A percentile compares a stretch with the other conserved stretches of the same genome.
Evolutionary conservation across 2,329 filamentous ascomycete species (phyloP).

Genomic region (Calonectria pauciramosa): DNA sequence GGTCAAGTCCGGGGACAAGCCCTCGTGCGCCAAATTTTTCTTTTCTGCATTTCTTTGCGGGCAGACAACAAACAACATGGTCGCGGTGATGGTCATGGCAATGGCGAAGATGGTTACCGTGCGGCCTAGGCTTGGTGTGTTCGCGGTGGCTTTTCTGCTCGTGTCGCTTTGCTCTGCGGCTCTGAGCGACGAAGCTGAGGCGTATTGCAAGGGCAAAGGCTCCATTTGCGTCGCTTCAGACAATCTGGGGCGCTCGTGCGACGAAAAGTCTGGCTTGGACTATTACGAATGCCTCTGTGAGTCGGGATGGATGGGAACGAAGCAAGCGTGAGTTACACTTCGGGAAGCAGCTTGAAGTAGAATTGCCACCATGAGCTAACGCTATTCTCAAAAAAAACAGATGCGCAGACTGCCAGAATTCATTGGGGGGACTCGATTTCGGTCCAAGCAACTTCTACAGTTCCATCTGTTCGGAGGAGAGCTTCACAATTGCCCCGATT

Average conservation of each 20-base stretch:
- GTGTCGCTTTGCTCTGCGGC: conserved; percentile 18
- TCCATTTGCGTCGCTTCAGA: conserved; percentile 33
- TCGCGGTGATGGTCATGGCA: background rate
- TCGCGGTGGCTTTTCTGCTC: conserved; percentile 14
- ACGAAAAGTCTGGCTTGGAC: conserved; percentile 25
- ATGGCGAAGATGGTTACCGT: background rate
- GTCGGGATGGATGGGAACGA: conserved; percentile 30
- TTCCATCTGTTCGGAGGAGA: conserved; percentile 18
- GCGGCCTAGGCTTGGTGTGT: background rate
- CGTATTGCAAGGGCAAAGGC: conserved; percentile 33
- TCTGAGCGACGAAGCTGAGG: conserved; percentile 25
- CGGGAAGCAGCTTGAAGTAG: background rate
- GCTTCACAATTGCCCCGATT: conserved; percentile 19
- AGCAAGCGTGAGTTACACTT: conserved; percentile 25
- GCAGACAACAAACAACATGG: background rate
- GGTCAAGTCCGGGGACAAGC: background rate
- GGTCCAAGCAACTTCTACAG: background rate
- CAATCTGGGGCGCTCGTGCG: conserved; percentile 24
- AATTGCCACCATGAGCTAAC: background rate
- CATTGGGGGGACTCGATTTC: conserved; percentile 19
- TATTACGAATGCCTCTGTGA: conserved; percentile 31
- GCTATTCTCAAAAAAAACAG: background rate
- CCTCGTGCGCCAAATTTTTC: background rate
- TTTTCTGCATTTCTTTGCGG: background rate
- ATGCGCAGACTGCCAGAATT: conserved; percentile 27